Evolutionary conservation across 805 yeast genomes (phyloP), one percentile per base, ranked within the genome.

Genomic region (Ogataea corticis): DNA sequence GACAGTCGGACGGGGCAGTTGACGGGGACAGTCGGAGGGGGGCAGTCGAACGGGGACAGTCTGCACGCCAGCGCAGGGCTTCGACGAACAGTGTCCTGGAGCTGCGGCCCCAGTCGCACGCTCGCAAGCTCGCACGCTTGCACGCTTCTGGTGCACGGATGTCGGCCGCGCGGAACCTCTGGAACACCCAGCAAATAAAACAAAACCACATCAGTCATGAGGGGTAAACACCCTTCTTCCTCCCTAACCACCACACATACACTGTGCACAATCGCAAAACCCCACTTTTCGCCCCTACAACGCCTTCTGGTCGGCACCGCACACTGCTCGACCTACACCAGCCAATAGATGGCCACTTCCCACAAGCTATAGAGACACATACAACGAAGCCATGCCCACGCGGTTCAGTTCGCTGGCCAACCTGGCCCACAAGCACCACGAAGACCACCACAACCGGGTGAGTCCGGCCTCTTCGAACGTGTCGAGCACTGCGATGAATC

Each of bases 391-490:
- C 14, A 61, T 61, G 65, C 65, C 65, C 16, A 52, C 56, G 41
- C 64, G 70, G 47, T 59, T 61, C 45, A 53, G 59, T 6, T 47
- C 60, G 3, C 50, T 61, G 44, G 53, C 55, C 35, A 57, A 48
- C 25, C 38, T 57, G 38, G 45, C 57, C 7, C 65, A 59, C 48
- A 59, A 58, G 16, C 54, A 56, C 19, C 61, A 51, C 29, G 57
- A 55, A n/a, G 57, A 56, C 5, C 46, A 43, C 23, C 50, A 51
- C 36, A 41, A 34, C 31, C 47, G 41, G 38, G 54, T 47, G 28
- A 48, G 54, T 18, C 44, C 56, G 12, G 41, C 49, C n/a, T 29
- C 52, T 4, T 44, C 54, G 10, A 36, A 43, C 17, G 28, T 48
- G 6, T 44, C 60, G 9, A 50, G 56, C 17, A 38, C 59, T 13